A percentile compares a stretch with the other conserved stretches of the same genome.
phyloP scores from a whole-genome alignment of 2,329 filamentous ascomycete species.

The Ophiostoma piceae region DNA sequence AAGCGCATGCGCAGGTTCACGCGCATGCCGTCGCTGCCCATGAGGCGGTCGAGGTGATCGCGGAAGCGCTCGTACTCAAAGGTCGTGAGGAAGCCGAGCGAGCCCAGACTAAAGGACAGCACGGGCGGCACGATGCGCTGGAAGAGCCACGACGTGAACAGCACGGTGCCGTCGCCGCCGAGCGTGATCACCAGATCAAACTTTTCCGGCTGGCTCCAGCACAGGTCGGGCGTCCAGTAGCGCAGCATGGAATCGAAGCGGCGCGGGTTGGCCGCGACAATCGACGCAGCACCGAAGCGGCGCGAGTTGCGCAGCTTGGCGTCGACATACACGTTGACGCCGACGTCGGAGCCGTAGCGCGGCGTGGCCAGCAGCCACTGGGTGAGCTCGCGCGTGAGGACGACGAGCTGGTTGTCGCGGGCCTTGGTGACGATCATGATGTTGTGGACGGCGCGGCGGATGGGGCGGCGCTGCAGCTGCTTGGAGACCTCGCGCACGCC shows the following conservation, averaged over 20 bases:
- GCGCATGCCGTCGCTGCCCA: conserved; percentile 93
- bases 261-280: conserved; percentile 66
- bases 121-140: conserved; percentile 82
- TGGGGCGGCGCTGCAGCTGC: conserved; percentile 84
- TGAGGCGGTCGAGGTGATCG: conserved; percentile 76
- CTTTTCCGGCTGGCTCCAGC: conserved; percentile 87
- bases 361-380: conserved; percentile 85
- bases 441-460: conserved; percentile 85
- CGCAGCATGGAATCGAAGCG: conserved; percentile 78
- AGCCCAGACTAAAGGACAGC: conserved; percentile 76
- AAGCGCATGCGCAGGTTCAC: conserved; percentile 98
- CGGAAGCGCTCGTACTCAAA: conserved; percentile 87
- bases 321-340: conserved; percentile 97
- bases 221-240: conserved; percentile 95
- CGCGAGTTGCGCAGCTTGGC: conserved; percentile 84
- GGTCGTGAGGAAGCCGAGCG: conserved; percentile 80
- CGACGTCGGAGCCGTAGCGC: conserved; percentile 81
- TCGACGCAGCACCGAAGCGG: conserved; percentile 69
- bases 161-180: conserved; percentile 78
- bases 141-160: conserved; percentile 90
- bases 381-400: conserved; percentile 79
- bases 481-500: conserved; percentile 93
- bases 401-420: conserved; percentile 86
- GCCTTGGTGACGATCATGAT: conserved; percentile 99
- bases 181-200: conserved; percentile 92